Evolutionary conservation across 305 asterid species (phyloP), one percentile per base, ranked within the genome.

Genomic region (Fraxinus latifolia): DNA sequence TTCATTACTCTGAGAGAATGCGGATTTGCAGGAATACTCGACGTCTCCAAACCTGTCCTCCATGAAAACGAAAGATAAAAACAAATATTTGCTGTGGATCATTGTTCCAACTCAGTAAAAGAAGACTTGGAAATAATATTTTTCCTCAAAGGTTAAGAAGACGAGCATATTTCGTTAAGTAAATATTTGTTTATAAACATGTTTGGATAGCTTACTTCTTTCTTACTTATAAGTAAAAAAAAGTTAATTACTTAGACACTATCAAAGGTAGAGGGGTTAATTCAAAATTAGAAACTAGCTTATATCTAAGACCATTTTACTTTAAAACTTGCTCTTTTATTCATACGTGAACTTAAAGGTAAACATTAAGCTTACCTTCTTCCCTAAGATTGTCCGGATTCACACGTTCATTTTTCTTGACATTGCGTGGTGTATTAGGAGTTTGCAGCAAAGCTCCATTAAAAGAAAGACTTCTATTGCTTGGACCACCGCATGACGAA

Each of bases 11-110:
- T 36, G 25, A 84, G 77, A 72, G 83, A 78, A 68, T 81, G 84
- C 50, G 85, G 84, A 68, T 81, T 87, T 32, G 70, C 82, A n/a
- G 87, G 84, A 58, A 86, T 84, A 21, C 88, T 89, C 23, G 87
- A 86, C n/a, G 81, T 83, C 79, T 84, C 88, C 83, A 86, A 67
- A 71, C 87, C 89, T 86, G 86, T 86, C 79, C 91, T 77, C 42
- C 89, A 89, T 84, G 31, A 71, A 25, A 29, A 68, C 1, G 7
- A 29, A 29, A 68, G 34, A 31, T 68, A 68, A 29, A 68, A 15
- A 27, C 75, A 12, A 68, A 27, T 29, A 31, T 31, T 27, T 68
- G 23, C 37, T 31, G 75, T 31, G 37, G 39, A 68, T 27, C 75
- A 31, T 68, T 14, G 75, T 31, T 31, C 42, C 19, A 29, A 68